phyloP scores from a whole-genome alignment of 176 grass and related monocot species.

The Dendrocalamus sinicus region DNA sequence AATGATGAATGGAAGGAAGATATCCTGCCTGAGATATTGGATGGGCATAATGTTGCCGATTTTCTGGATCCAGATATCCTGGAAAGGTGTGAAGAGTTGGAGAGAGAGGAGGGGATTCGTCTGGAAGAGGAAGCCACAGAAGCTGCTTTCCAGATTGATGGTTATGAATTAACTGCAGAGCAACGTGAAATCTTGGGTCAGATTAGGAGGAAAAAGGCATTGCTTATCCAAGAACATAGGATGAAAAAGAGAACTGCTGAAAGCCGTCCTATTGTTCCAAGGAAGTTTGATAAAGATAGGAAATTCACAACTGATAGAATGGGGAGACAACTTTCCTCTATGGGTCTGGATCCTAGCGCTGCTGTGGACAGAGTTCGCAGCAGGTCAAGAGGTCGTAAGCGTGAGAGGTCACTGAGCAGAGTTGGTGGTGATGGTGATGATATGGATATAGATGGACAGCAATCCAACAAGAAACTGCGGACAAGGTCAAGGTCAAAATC shows the following conservation, averaged over 20 bases:
- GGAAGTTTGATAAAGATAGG: slow-evolving; percentile 61
- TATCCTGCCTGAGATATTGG: slow-evolving; percentile 64
- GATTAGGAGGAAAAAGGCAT: slow-evolving; percentile 70
- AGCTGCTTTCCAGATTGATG: slow-evolving; percentile 71
- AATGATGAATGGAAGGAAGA: slow-evolving; percentile 79
- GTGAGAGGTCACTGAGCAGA: slow-evolving; percentile 70
- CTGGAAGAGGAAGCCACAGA: slow-evolving; percentile 60
- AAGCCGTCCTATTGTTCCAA: slow-evolving; percentile 80
- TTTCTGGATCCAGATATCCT: slow-evolving; percentile 83
- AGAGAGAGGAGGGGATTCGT: slow-evolving; percentile 75
- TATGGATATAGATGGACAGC: slow-evolving; percentile 69
- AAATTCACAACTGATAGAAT: slow-evolving; percentile 51
- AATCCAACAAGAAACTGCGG: slow-evolving; percentile 63
- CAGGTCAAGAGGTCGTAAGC: slow-evolving; percentile 63
- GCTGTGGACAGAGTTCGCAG: slow-evolving; percentile 56
- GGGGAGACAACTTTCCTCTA: slow-evolving; percentile 55
- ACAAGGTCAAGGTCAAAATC: slow-evolving; percentile 49
- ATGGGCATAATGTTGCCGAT: slow-evolving; percentile 80
- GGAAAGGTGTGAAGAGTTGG: slow-evolving; percentile 69
- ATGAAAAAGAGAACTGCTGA: slow-evolving; percentile 90
- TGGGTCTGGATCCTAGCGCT: slow-evolving; percentile 59
- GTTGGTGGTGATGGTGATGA: slow-evolving; percentile 41
- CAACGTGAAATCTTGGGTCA: slow-evolving; percentile 57
- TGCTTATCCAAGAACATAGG: slow-evolving; percentile 79
- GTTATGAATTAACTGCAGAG: slow-evolving; percentile 57